Evolutionary conservation across 352 stramenopile species (phyloP).

Genomic region (Sclerospora graminicola): DNA sequence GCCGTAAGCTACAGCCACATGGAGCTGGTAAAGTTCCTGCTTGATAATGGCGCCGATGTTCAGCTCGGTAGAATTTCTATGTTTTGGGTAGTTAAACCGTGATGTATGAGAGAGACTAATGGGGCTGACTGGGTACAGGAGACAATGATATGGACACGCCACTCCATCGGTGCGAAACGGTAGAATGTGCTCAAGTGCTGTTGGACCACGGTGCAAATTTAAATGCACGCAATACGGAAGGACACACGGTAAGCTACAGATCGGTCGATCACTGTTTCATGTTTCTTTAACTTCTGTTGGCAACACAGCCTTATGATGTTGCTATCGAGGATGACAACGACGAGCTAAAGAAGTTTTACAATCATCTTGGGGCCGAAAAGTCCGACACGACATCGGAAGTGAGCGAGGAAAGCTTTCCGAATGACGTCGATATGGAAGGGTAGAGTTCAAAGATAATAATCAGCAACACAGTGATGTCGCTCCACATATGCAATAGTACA

Average conservation of each 20-base stretch:
- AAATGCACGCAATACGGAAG: slow-evolving; percentile 53
- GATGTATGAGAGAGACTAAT: background rate
- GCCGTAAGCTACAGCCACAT: slow-evolving; percentile 63
- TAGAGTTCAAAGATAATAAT: too few species aligned
- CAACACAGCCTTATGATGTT: slow-evolving; percentile 38
- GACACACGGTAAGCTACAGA: slow-evolving; percentile 28
- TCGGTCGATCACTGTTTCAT: background rate
- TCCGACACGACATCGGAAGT: slow-evolving; percentile 24
- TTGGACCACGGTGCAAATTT: slow-evolving; percentile 44
- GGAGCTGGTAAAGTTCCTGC: slow-evolving; percentile 39
- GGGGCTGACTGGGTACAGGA: slow-evolving; percentile 10
- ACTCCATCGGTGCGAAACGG: slow-evolving; percentile 51
- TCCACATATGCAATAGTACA: background rate
- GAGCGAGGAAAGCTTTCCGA: slow-evolving; percentile 17
- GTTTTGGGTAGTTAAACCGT: too few species aligned
- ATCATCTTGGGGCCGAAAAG: slow-evolving; percentile 39
- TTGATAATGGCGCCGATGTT: slow-evolving; percentile 31
- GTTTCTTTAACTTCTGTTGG: slow-evolving; percentile 1
- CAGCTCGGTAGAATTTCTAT: slow-evolving; percentile 38
- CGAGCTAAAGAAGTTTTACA: slow-evolving; percentile 38
- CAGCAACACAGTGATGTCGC: background rate
- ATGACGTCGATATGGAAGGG: slow-evolving; percentile 14
- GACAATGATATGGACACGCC: slow-evolving; percentile 60
- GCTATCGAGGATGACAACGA: slow-evolving; percentile 57
- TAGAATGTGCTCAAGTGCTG: slow-evolving; percentile 44